phyloP scores from a whole-genome alignment of 805 yeast genomes.

The Starmerella floris region DNA sequence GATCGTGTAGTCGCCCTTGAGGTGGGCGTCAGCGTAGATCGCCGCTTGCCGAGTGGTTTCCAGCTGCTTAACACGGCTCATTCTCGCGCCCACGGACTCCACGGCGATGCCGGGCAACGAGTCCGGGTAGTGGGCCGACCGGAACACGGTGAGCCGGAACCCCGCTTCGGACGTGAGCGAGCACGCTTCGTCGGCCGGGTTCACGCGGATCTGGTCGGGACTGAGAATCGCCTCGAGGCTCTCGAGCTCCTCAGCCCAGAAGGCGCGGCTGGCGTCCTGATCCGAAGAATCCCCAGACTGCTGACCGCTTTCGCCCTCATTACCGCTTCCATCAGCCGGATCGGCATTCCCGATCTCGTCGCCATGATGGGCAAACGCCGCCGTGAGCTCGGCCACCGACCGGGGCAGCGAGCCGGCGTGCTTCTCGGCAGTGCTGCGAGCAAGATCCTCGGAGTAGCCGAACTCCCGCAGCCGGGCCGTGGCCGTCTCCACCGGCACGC shows the following conservation, averaged over 20 bases:
- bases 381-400: slow-evolving; percentile 35
- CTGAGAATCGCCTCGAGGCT: slow-evolving; percentile 50
- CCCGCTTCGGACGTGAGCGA: slow-evolving; percentile 6
- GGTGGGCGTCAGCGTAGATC: slow-evolving; percentile 22
- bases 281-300: background rate
- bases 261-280: slow-evolving; percentile 10
- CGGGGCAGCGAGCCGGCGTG: slow-evolving; percentile 15
- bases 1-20: slow-evolving; percentile 59
- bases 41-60: slow-evolving; percentile 26
- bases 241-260: slow-evolving; percentile 68
- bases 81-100: slow-evolving; percentile 25
- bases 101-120: slow-evolving; percentile 57
- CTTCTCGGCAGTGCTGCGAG: slow-evolving; percentile 36
- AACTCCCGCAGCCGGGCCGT: slow-evolving; percentile 46
- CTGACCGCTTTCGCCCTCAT: too few species aligned
- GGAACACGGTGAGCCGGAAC: slow-evolving; percentile 29
- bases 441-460: slow-evolving; percentile 60
- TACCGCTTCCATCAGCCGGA: background rate
- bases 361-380: slow-evolving; percentile 19
- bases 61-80: slow-evolving; percentile 27
- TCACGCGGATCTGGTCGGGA: slow-evolving; percentile 24
- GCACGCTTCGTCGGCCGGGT: slow-evolving; percentile 3
- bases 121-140: slow-evolving; percentile 46
- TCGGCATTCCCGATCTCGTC: background rate
- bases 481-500: slow-evolving; percentile 43